phyloP scores from a whole-genome alignment of 345 rosid species.

The Passiflora organensis region DNA sequence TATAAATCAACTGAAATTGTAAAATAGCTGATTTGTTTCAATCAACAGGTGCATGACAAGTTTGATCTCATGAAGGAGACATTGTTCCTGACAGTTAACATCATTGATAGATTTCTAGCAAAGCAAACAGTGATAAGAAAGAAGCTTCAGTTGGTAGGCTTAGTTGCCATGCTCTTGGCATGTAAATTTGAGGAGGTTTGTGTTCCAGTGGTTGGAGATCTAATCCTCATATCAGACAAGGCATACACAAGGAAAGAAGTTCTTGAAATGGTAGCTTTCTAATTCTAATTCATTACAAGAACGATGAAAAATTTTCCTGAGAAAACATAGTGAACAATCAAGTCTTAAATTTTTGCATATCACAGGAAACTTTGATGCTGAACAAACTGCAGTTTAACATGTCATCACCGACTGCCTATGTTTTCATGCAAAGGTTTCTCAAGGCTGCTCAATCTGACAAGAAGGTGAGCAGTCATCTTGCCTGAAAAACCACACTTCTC shows the following conservation, averaged over 20 bases:
- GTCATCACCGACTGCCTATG: slow-evolving; percentile 80
- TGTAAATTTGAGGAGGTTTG: slow-evolving; percentile 97
- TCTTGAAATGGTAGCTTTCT: slow-evolving; percentile 54
- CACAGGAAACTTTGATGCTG: slow-evolving; percentile 75
- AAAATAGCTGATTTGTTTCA: neutral
- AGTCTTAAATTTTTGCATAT: neutral
- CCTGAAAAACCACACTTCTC: no score
- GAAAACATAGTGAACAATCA: neutral
- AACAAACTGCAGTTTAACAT: slow-evolving; percentile 71
- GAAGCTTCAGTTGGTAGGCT: slow-evolving; percentile 88
- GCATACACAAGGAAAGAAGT: slow-evolving; percentile 72
- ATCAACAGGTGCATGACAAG: slow-evolving; percentile 91
- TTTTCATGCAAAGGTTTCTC: slow-evolving; percentile 70
- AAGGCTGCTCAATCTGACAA: slow-evolving; percentile 85
- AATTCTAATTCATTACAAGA: neutral
- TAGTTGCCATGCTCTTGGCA: slow-evolving; percentile 88
- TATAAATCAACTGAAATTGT: neutral
- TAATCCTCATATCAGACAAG: slow-evolving; percentile 80
- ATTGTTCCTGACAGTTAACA: slow-evolving; percentile 72
- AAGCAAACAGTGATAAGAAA: slow-evolving; percentile 56
- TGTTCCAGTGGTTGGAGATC: slow-evolving; percentile 78
- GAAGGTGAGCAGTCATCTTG: slow-evolving; percentile 39
- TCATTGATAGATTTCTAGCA: slow-evolving; percentile 84
- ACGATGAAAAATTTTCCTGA: no score
- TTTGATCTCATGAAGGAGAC: slow-evolving; percentile 83